A percentile compares a stretch with the other conserved stretches of the same genome.
These are phyloP conservation scores for Ramaria sp. DNA, from an alignment of 768 basidiomycete genomes.

Conservation along the genomic window DNA sequence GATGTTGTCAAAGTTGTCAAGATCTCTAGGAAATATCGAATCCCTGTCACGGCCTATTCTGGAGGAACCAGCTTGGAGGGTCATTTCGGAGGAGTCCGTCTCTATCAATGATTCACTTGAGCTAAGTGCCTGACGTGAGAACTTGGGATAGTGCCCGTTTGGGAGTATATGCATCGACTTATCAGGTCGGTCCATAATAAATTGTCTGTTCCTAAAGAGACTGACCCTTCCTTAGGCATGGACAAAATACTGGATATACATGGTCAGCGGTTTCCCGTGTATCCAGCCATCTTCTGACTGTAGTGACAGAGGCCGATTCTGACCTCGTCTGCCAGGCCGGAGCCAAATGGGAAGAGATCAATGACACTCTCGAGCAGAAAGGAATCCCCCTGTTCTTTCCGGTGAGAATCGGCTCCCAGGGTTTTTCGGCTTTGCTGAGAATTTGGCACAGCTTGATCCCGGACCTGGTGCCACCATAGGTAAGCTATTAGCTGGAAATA, in stretches of 20 bases:
- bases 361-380: slow-evolving; percentile 50
- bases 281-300: not conserved
- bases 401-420: slow-evolving; percentile 27
- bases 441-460: slow-evolving; percentile 19
- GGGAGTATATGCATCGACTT: slow-evolving; percentile 63
- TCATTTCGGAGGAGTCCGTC: slow-evolving; percentile 63
- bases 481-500: not conserved
- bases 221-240: slow-evolving; percentile 27
- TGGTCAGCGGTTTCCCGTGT: slow-evolving; percentile 22
- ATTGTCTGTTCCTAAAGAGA: too few relatives aligned
- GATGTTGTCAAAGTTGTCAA: slow-evolving; percentile 78
- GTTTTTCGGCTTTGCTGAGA: not conserved
- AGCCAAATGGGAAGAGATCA: slow-evolving; percentile 70
- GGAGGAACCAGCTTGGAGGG: slow-evolving; percentile 86
- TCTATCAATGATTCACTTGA: not conserved
- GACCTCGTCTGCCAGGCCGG: slow-evolving; percentile 74
- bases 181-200: slow-evolving; percentile 20
- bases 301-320: slow-evolving; percentile 47
- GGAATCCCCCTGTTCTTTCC: slow-evolving; percentile 82
- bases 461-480: slow-evolving; percentile 38
- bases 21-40: slow-evolving; percentile 56
- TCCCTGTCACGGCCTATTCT: slow-evolving; percentile 74
- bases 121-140: not conserved
- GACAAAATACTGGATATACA: slow-evolving; percentile 50
- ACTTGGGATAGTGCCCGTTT: slow-evolving; percentile 22